These are phyloP conservation scores for Schizochytrium sp. DNA, from an alignment of 108 stramenopile species.

Conservation along the genomic window DNA sequence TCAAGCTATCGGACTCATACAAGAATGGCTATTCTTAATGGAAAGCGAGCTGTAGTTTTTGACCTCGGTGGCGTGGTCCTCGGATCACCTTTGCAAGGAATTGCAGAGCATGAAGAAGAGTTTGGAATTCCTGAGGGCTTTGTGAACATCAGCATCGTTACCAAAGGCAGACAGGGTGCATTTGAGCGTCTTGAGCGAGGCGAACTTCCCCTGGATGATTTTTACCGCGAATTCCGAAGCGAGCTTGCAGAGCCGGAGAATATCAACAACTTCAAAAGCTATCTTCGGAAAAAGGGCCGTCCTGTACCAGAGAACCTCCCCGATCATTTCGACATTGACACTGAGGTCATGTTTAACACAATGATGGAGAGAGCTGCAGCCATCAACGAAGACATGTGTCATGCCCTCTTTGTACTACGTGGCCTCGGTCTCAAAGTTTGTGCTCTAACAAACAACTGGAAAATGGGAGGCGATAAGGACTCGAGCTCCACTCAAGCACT, in stretches of 20 bases:
- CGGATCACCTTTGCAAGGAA: constrained; percentile 48
- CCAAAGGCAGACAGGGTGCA: neutral
- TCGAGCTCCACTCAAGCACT: constrained; percentile 44
- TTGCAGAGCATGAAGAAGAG: constrained; percentile 47
- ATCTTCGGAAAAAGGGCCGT: constrained; percentile 9
- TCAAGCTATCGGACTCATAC: neutral
- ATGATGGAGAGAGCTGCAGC: constrained; percentile 14
- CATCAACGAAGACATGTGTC: constrained; percentile 36
- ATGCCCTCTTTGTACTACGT: constrained; percentile 54
- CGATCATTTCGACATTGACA: neutral
- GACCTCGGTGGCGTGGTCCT: constrained; percentile 61
- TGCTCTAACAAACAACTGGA: constrained; percentile 54
- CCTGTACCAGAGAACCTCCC: constrained; percentile 41
- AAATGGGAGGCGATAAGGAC: constrained; percentile 50
- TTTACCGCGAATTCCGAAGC: constrained; percentile 22
- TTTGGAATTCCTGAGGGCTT: constrained; percentile 34
- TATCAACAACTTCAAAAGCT: neutral
- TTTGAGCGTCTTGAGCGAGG: constrained; percentile 57
- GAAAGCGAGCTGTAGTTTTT: constrained; percentile 45
- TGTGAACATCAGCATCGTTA: constrained; percentile 50
- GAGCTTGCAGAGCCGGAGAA: constrained; percentile 3
- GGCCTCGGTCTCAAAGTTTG: constrained; percentile 28
- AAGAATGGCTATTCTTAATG: constrained; percentile 16
- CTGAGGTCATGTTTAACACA: neutral
- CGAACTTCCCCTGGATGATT: constrained; percentile 19